Conservation (phyloP, 345 rosid species). For the Turnera subulata region DNA sequence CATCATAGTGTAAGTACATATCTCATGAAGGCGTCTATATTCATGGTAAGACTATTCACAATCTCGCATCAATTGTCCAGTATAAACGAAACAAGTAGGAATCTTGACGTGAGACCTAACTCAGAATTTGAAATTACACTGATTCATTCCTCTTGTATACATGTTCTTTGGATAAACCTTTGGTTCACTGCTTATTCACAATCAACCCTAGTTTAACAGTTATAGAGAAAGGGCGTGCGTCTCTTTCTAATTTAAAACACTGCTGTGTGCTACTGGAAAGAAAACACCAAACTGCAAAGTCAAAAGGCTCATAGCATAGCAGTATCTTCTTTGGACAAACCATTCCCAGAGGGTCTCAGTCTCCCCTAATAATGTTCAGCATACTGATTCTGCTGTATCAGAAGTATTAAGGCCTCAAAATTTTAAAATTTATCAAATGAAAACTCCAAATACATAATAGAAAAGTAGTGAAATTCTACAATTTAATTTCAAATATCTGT, state of each 20-base stretch:
- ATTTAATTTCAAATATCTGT: not conserved
- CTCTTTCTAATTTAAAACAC: not conserved
- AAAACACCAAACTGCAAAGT: not conserved
- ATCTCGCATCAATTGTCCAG: not conserved
- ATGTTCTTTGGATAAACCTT: not conserved
- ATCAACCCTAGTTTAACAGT: not conserved
- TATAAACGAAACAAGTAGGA: not conserved
- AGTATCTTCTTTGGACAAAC: not conserved
- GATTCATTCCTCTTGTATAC: not conserved
- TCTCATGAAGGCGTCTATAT: not conserved
- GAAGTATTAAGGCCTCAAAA: too few relatives aligned
- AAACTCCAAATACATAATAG: too few relatives aligned
- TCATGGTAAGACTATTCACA: too few relatives aligned
- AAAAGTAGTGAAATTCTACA: not conserved
- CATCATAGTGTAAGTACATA: not conserved
- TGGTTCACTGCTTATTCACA: not conserved
- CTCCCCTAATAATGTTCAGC: too few relatives aligned
- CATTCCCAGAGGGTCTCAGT: too few relatives aligned
- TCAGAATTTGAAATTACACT: not conserved
- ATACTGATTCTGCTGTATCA: too few relatives aligned
- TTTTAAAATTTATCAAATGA: too few relatives aligned
- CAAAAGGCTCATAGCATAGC: not conserved
- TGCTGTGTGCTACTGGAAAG: not conserved
- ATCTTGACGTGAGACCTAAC: not conserved
- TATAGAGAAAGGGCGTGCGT: not conserved